Percentiles rank a stretch among this genome's conserved stretches.
Evolutionary conservation across 164 flowering plant species (phyloP).

Genomic region (Dillenia suffruticosa): DNA sequence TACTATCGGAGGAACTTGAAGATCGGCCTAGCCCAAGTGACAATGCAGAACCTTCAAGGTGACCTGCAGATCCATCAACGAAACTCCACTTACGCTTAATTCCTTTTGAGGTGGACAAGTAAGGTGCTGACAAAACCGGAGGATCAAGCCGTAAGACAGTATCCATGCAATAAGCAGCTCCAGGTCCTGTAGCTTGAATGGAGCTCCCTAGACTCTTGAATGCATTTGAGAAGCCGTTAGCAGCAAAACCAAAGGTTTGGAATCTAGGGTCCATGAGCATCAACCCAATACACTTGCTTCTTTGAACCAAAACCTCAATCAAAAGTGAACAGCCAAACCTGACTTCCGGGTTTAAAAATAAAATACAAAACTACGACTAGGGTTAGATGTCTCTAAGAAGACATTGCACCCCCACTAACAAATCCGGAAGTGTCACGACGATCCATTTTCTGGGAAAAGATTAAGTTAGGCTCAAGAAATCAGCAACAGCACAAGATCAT

Average conservation of each 20-base stretch:
- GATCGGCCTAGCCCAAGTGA: slow-evolving; percentile 64
- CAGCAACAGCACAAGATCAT: slow-evolving; percentile 15
- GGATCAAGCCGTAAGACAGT: slow-evolving; percentile 61
- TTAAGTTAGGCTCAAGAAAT: slow-evolving; percentile 12
- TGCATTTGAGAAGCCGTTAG: slow-evolving; percentile 40
- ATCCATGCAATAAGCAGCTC: slow-evolving; percentile 34
- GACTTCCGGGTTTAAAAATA: slow-evolving; percentile 43
- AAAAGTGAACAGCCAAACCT: slow-evolving; percentile 42
- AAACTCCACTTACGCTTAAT: slow-evolving; percentile 70
- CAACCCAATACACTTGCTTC: slow-evolving; percentile 9
- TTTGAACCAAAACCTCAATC: slow-evolving; percentile 21
- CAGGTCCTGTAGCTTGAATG: slow-evolving; percentile 30
- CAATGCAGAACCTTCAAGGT: slow-evolving; percentile 46
- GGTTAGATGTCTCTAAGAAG: slow-evolving; percentile 34
- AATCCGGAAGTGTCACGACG: slow-evolving; percentile 95
- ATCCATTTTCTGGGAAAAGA: slow-evolving; percentile 54
- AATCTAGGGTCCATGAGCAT: slow-evolving; percentile 54
- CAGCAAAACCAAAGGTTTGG: slow-evolving; percentile 38
- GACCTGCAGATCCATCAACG: slow-evolving; percentile 33
- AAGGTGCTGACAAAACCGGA: slow-evolving; percentile 31
- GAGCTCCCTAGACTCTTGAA: slow-evolving; percentile 45
- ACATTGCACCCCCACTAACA: slow-evolving; percentile 84
- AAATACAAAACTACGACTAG: slow-evolving; percentile 23
- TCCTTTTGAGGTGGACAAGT: slow-evolving; percentile 42
- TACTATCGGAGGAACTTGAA: slow-evolving; percentile 87